phyloP scores from a whole-genome alignment of 352 stramenopile species.

The Globisporangium spiculum region DNA sequence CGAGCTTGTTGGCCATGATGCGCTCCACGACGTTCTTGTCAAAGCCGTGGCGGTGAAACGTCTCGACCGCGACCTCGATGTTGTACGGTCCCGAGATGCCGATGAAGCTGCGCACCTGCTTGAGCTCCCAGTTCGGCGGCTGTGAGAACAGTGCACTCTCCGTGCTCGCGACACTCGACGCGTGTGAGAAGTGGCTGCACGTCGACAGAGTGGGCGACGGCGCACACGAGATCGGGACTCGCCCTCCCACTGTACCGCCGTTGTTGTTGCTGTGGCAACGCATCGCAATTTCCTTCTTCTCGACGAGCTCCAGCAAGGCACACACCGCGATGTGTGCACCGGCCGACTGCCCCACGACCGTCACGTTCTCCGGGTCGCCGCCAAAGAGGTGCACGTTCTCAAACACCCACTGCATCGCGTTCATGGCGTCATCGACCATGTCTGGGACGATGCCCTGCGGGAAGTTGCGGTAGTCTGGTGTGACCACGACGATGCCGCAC shows the following conservation, averaged over 20 bases:
- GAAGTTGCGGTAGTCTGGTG: slow-evolving; percentile 92
- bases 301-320: slow-evolving; percentile 71
- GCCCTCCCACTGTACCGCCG: slow-evolving; percentile 11
- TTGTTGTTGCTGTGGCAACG: slow-evolving; percentile 2
- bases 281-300: slow-evolving; percentile 34
- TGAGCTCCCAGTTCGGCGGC: slow-evolving; percentile 55
- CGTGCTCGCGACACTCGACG: slow-evolving; percentile 28
- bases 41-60: slow-evolving; percentile 85
- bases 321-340: slow-evolving; percentile 86
- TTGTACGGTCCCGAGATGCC: slow-evolving; percentile 89
- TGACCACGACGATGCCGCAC: slow-evolving; percentile 82
- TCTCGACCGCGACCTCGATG: slow-evolving; percentile 66
- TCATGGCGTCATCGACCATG: slow-evolving; percentile 88
- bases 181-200: slow-evolving; percentile 28
- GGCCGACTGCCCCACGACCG: slow-evolving; percentile 87
- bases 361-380: slow-evolving; percentile 81
- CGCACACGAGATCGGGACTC: slow-evolving; percentile 16
- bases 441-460: slow-evolving; percentile 81
- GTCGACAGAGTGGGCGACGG: slow-evolving; percentile 23
- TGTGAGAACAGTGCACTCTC: slow-evolving; percentile 27
- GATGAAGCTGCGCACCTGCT: slow-evolving; percentile 75
- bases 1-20: slow-evolving; percentile 77
- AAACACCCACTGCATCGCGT: slow-evolving; percentile 86
- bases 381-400: slow-evolving; percentile 82
- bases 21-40: slow-evolving; percentile 67